A percentile compares a stretch with the other conserved stretches of the same genome.
Conservation (phyloP, 306 rosid genomes). For the Pyrus betulifolia region DNA sequence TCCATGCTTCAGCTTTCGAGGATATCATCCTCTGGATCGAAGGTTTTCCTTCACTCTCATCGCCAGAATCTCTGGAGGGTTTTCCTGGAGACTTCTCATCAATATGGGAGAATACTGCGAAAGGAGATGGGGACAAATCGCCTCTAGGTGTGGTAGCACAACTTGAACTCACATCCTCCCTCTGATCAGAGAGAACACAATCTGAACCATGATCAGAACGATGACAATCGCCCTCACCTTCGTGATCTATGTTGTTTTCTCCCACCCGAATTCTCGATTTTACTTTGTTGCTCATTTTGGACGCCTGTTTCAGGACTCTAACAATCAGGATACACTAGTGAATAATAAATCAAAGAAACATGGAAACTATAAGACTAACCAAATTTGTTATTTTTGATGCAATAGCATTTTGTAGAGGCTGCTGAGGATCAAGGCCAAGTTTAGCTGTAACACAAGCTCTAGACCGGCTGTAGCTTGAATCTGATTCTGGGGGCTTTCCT, state of each 20-base stretch:
- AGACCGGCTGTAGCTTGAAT: constrained; percentile 32
- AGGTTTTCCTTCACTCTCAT: constrained; percentile 63
- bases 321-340: constrained; percentile 32
- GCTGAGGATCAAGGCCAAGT: constrained; percentile 87
- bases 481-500: constrained; percentile 27
- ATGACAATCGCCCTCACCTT: constrained; percentile 62
- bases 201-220: constrained; percentile 63
- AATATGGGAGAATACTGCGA: constrained; percentile 41
- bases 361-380: constrained; percentile 55
- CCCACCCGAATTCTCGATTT: constrained; percentile 63
- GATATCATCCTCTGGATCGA: constrained; percentile 54
- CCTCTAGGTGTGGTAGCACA: constrained; percentile 95
- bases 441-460: constrained; percentile 42
- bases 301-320: constrained; percentile 57
- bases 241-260: constrained; percentile 55
- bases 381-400: constrained; percentile 80
- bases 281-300: constrained; percentile 86
- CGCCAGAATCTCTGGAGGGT: constrained; percentile 47
- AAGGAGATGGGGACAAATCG: constrained; percentile 49
- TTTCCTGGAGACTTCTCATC: constrained; percentile 65
- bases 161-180: constrained; percentile 90
- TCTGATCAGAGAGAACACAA: constrained; percentile 38
- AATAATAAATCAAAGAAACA: constrained; percentile 29
- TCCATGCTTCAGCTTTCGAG: constrained; percentile 85
- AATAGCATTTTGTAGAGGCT: constrained; percentile 70